Conservation (phyloP, 495 filamentous ascomycete species). For the Penicillium odoratum region DNA sequence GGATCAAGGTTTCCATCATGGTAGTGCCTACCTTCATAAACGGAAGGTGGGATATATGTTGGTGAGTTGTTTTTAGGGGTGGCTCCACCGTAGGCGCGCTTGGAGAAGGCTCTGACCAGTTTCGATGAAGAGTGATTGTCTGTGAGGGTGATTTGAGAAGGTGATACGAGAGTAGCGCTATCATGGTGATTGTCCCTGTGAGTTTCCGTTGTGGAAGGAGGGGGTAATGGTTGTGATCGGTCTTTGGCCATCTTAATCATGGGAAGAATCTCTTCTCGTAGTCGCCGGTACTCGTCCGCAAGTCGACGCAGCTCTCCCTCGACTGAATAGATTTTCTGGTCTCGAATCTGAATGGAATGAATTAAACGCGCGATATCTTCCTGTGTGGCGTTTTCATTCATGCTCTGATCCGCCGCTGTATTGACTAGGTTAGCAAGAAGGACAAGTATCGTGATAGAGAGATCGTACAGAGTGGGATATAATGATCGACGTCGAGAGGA, state of each 20-base stretch:
- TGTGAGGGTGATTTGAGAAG: conserved; percentile 38
- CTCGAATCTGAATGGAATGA: conserved; percentile 78
- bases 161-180: conserved; percentile 42
- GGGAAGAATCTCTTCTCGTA: conserved; percentile 89
- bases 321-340: conserved; percentile 77
- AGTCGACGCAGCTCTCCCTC: conserved; percentile 80
- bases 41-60: conserved; percentile 66
- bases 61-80: conserved; percentile 80
- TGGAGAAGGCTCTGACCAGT: conserved; percentile 62
- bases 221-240: conserved; percentile 80
- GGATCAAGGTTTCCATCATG: conserved; percentile 59
- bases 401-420: conserved; percentile 83
- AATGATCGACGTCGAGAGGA: conserved; percentile 87
- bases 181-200: conserved; percentile 33
- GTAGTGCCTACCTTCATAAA: conserved; percentile 55
- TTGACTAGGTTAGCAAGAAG: conserved; percentile 18
- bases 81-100: conserved; percentile 76
- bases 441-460: background rate
- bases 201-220: conserved; percentile 38
- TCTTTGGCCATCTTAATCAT: conserved; percentile 89
- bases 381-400: conserved; percentile 81
- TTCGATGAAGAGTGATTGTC: conserved; percentile 28
- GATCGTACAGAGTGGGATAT: conserved; percentile 84
- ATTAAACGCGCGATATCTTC: conserved; percentile 89
- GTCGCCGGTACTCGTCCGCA: conserved; percentile 77